Conservation (phyloP, 257 asterid species). For the Linaria vulgaris region DNA sequence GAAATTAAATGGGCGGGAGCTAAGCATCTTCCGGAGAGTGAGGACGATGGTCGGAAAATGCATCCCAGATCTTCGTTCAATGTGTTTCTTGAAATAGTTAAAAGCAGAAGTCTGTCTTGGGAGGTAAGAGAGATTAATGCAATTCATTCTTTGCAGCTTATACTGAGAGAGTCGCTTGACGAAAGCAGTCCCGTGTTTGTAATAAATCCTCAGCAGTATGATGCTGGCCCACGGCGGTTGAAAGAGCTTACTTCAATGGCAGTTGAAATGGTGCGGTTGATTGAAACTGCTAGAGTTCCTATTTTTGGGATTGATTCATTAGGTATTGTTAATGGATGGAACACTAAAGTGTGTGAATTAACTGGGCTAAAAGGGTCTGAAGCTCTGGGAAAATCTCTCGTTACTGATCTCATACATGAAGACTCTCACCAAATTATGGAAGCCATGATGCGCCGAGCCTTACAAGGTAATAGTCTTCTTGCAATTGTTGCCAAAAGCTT, state of each 20-base stretch:
- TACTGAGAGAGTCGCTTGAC: slow-evolving; percentile 50
- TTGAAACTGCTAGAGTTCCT: slow-evolving; percentile 67
- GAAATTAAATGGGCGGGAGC: slow-evolving; percentile 68
- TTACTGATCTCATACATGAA: slow-evolving; percentile 45
- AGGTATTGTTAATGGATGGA: slow-evolving; percentile 68
- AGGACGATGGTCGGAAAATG: slow-evolving; percentile 57
- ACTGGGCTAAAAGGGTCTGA: slow-evolving; percentile 47
- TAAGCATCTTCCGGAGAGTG: slow-evolving; percentile 48
- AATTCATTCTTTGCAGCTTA: slow-evolving; percentile 62
- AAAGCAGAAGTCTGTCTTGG: slow-evolving; percentile 55
- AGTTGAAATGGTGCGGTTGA: slow-evolving; percentile 51
- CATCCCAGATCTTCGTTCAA: slow-evolving; percentile 65
- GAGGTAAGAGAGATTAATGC: slow-evolving; percentile 59
- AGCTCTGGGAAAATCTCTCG: slow-evolving; percentile 56
- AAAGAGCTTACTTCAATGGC: slow-evolving; percentile 47
- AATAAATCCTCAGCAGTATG: slow-evolving; percentile 23
- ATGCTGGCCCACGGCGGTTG: slow-evolving; percentile 20
- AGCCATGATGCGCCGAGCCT: slow-evolving; percentile 42
- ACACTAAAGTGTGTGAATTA: slow-evolving; percentile 58
- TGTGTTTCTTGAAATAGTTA: slow-evolving; percentile 59
- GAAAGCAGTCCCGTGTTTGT: slow-evolving; percentile 24
- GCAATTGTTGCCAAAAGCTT: neutral
- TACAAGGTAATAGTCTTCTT: slow-evolving; percentile 45
- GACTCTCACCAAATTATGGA: slow-evolving; percentile 46
- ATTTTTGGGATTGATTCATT: slow-evolving; percentile 59